These are phyloP conservation scores for Blastocystis sp. DNA, from an alignment of 352 stramenopile genomes.

Conservation along the genomic window DNA sequence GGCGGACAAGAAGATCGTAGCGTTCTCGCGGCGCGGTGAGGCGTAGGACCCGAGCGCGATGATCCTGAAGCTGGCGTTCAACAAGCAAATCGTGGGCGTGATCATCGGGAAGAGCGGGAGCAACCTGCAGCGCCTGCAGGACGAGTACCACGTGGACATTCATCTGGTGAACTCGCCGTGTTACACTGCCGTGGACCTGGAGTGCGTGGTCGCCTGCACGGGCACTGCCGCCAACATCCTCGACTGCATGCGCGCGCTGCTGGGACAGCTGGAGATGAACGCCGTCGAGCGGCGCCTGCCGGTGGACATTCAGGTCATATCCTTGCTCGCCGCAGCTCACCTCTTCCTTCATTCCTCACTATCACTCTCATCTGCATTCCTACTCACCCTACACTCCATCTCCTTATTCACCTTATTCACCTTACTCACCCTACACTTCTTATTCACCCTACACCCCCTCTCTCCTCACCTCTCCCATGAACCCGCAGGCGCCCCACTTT, in stretches of 20 bases:
- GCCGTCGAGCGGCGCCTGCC: not conserved
- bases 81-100: slow-evolving; percentile 17
- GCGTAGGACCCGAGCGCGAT: not conserved
- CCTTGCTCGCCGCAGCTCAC: not conserved
- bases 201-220: not conserved
- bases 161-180: not conserved
- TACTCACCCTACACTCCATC: not conserved
- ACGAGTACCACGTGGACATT: slow-evolving; percentile 4
- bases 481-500: not conserved
- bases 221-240: not conserved
- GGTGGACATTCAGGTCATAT: not conserved
- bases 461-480: not conserved
- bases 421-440: not conserved
- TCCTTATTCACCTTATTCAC: not conserved
- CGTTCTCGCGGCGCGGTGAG: not conserved
- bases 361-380: not conserved
- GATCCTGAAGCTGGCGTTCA: slow-evolving; percentile 9
- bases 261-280: not conserved
- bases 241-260: not conserved
- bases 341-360: not conserved
- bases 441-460: not conserved
- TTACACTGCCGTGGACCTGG: not conserved
- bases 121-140: slow-evolving; percentile 12
- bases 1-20: not conserved
- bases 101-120: slow-evolving; percentile 38